Percentiles rank a stretch among this genome's conserved stretches.
These are phyloP conservation scores for Hypoxylon perforatum DNA, from an alignment of 495 filamentous ascomycete genomes.

Conservation along the genomic window DNA sequence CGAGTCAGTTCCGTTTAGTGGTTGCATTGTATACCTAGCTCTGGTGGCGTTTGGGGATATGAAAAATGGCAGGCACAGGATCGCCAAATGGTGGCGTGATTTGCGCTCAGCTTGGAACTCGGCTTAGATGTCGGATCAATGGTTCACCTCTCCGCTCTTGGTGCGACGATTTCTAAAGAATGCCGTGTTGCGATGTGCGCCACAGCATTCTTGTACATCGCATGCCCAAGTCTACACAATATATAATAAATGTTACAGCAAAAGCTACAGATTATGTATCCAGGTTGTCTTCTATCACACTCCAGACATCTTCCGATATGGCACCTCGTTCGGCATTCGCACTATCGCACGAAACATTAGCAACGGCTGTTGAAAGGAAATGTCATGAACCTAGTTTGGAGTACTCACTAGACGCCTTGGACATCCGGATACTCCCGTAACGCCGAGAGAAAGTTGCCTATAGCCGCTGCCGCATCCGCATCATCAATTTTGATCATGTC, in stretches of 20 bases:
- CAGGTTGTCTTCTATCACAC: constrained; percentile 59
- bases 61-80: constrained; percentile 8
- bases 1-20: neutral
- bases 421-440: constrained; percentile 72
- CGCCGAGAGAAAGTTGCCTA: constrained; percentile 64
- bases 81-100: neutral
- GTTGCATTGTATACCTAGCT: constrained; percentile 16
- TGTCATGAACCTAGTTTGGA: neutral
- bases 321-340: constrained; percentile 64
- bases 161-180: neutral
- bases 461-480: constrained; percentile 58
- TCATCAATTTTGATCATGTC: constrained; percentile 72
- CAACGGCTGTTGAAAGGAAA: neutral
- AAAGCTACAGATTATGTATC: constrained; percentile 32
- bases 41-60: constrained; percentile 30
- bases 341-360: constrained; percentile 13
- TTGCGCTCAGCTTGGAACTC: neutral
- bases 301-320: constrained; percentile 60
- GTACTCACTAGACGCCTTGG: constrained; percentile 68
- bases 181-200: neutral
- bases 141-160: constrained; percentile 18
- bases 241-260: constrained; percentile 20
- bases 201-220: neutral
- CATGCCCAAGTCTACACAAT: constrained; percentile 27
- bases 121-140: neutral